phyloP scores from a whole-genome alignment of 140 eudicot genomes.

The Senecio squalidus region DNA sequence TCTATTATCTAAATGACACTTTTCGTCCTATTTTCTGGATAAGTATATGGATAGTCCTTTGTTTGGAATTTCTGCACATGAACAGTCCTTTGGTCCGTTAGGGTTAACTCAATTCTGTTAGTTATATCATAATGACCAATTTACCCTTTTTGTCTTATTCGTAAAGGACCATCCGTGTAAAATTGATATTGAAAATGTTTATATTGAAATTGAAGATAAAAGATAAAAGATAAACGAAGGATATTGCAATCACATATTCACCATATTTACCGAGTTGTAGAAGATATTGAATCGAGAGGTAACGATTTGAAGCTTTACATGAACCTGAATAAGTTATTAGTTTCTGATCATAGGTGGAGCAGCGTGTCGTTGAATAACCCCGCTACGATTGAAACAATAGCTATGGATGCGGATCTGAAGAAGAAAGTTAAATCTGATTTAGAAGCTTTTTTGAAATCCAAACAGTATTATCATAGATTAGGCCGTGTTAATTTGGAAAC shows the following conservation, averaged over 20 bases:
- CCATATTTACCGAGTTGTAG: constrained; percentile 52
- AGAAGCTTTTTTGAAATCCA: constrained; percentile 53
- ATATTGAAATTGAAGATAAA: constrained; percentile 28
- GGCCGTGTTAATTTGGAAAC: constrained; percentile 90
- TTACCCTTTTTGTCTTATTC: too few relatives aligned
- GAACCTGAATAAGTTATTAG: constrained; percentile 5
- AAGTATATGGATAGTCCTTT: too few relatives aligned
- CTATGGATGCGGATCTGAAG: constrained; percentile 69
- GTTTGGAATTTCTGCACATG: too few relatives aligned
- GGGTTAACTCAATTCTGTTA: too few relatives aligned
- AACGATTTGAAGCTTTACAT: constrained; percentile 39
- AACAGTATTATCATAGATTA: constrained; percentile 68
- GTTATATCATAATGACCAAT: too few relatives aligned
- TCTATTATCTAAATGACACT: too few relatives aligned
- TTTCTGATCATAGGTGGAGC: too few relatives aligned
- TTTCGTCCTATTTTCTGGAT: too few relatives aligned
- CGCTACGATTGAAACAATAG: constrained; percentile 59
- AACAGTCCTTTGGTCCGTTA: too few relatives aligned
- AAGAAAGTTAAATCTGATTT: constrained; percentile 49
- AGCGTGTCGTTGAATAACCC: constrained; percentile 55
- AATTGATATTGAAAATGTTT: too few relatives aligned
- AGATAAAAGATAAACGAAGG: constrained; percentile 53
- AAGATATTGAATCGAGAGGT: constrained; percentile 46
- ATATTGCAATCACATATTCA: constrained; percentile 53
- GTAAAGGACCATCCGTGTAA: too few relatives aligned